These are phyloP conservation scores for Chaetomium sp. DNA, from an alignment of 2,329 filamentous ascomycete genomes.

Conservation along the genomic window DNA sequence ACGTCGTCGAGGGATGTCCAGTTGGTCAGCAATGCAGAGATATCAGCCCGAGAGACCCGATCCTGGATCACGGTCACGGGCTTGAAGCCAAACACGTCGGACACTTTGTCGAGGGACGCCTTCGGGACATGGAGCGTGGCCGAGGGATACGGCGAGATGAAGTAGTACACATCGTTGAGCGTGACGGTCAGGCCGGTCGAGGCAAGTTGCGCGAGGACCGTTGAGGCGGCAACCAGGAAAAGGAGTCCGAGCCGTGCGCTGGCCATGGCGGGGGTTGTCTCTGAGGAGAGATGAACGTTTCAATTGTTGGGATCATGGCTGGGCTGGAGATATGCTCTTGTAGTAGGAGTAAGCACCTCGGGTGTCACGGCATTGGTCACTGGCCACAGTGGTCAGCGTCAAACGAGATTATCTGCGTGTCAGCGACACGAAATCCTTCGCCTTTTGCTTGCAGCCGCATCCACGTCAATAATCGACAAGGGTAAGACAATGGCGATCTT, in stretches of 20 bases:
- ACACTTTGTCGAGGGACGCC: conserved; percentile 15
- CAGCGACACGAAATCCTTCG: too few species aligned
- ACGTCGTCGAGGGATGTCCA: conserved; percentile 29
- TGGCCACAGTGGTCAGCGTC: too few species aligned
- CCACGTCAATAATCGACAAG: too few species aligned
- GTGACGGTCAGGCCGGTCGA: conserved; percentile 29
- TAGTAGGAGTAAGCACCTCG: neutral
- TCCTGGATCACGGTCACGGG: conserved; percentile 31
- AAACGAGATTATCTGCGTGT: too few species aligned
- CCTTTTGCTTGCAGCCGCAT: too few species aligned
- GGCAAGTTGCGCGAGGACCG: conserved; percentile 21
- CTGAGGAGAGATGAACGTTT: too few species aligned
- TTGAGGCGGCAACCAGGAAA: conserved; percentile 4
- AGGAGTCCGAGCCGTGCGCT: conserved; percentile 10
- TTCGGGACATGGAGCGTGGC: conserved; percentile 23
- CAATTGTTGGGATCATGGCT: too few species aligned
- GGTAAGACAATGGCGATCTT: too few species aligned
- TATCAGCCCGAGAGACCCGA: conserved; percentile 14
- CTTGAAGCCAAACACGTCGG: conserved; percentile 28
- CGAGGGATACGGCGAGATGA: conserved; percentile 29
- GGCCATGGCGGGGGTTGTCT: neutral
- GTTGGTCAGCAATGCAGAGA: conserved; percentile 26
- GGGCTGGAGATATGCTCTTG: neutral
- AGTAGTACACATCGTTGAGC: conserved; percentile 29
- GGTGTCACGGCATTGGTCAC: too few species aligned